phyloP scores from a whole-genome alignment of 2,329 filamentous ascomycete genomes.

The Drechslerella dactyloides region DNA sequence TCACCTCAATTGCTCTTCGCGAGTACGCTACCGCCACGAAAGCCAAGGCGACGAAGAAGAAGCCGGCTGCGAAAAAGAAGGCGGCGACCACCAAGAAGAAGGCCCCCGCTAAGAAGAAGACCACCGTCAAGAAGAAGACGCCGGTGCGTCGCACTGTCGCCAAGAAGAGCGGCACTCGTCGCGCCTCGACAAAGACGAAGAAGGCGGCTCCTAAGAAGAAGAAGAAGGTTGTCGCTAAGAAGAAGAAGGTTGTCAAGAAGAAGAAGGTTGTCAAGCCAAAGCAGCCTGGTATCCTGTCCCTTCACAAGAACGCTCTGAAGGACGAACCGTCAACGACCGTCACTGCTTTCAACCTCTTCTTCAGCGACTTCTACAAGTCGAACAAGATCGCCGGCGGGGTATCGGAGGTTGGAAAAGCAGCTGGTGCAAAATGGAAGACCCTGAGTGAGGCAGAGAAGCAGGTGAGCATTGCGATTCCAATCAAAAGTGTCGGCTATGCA shows the following conservation, averaged over 20 bases:
- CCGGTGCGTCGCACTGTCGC: constrained; percentile 31
- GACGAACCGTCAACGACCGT: constrained; percentile 16
- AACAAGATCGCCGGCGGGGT: neutral
- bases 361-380: constrained; percentile 6
- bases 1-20: constrained; percentile 36
- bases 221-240: constrained; percentile 27
- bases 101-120: constrained; percentile 16
- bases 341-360: constrained; percentile 25
- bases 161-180: constrained; percentile 41
- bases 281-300: constrained; percentile 20
- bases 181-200: constrained; percentile 35
- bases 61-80: constrained; percentile 17
- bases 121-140: constrained; percentile 23
- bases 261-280: constrained; percentile 17
- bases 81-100: constrained; percentile 26
- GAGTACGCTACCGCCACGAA: constrained; percentile 43
- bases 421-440: constrained; percentile 12
- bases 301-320: constrained; percentile 18
- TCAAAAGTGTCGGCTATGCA: no score
- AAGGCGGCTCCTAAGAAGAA: constrained; percentile 25
- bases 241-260: constrained; percentile 33
- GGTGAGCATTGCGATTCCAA: constrained; percentile 2
- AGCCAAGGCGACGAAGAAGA: constrained; percentile 35
- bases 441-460: constrained; percentile 28
- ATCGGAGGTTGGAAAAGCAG: neutral